Conservation (phyloP, 805 yeast genomes). For the Metschnikowia lochheadii region DNA sequence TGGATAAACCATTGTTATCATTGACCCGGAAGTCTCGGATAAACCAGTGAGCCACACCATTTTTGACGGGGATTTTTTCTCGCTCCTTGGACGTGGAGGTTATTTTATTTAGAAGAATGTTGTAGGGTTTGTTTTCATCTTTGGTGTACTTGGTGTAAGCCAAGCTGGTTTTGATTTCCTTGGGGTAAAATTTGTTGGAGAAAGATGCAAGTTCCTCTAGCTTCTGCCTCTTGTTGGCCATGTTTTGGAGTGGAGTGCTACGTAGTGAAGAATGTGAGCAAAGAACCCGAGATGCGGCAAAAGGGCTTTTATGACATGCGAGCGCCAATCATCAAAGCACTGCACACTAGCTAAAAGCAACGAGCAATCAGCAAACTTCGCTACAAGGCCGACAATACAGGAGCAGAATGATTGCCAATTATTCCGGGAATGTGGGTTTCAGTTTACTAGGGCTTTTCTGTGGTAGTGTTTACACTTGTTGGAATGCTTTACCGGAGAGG, state of each 20-base stretch:
- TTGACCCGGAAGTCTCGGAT: slow-evolving; percentile 42
- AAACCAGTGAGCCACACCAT: slow-evolving; percentile 44
- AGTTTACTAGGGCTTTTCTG: neutral
- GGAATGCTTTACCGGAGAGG: no score
- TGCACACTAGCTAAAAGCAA: slow-evolving; percentile 1
- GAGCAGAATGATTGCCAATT: neutral
- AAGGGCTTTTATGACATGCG: neutral
- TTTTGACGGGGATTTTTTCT: slow-evolving; percentile 12
- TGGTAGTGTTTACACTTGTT: no score
- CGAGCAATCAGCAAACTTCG: slow-evolving; percentile 3
- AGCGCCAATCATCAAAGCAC: slow-evolving; percentile 1
- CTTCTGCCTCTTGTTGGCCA: slow-evolving; percentile 15
- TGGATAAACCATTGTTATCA: slow-evolving; percentile 41
- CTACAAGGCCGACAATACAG: neutral
- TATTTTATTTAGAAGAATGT: slow-evolving; percentile 15
- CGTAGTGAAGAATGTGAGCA: neutral
- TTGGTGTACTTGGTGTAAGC: slow-evolving; percentile 23
- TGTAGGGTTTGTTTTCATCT: slow-evolving; percentile 29
- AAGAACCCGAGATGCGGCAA: neutral
- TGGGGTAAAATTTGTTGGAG: slow-evolving; percentile 11
- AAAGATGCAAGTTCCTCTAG: slow-evolving; percentile 14
- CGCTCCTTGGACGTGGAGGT: slow-evolving; percentile 11
- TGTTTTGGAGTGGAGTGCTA: neutral
- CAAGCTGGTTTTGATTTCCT: slow-evolving; percentile 12
- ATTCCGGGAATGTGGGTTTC: neutral